Base-by-base conservation (phyloP, 257 asterid species). In the Buddleja alternifolia region DNA sequence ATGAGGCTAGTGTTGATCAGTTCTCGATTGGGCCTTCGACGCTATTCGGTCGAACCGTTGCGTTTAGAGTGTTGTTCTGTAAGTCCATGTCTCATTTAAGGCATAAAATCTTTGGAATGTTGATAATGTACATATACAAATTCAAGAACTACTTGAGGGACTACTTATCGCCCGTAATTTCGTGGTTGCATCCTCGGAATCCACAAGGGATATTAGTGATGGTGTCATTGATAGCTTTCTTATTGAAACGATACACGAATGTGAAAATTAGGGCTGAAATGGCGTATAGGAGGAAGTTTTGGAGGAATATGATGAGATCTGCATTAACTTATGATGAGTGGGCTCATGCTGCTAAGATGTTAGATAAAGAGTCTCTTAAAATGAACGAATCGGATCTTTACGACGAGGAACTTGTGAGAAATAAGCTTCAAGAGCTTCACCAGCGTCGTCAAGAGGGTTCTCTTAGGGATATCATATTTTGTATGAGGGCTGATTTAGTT, bases 281-380 rank as follows among this genome's bases (percentile, higher is more conserved):
- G 97, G 97, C 91, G 1, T 90, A 90, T 74, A 83, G 89, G 84
- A 83, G 95, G 78, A 89, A 90, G 41, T 90, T 93, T 67, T 93
- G 99, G 99, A 84, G 95, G 81, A 94, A 94, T 63, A 89, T 89
- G 96, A 91, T 86, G 96, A 86, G 90, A 41, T 69, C 87, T 48
- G 97, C 97, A n/a, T 74, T 89, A 52, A 94, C 90, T 3, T 94
- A 94, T 48, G 99, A 94, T 73, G 97, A 94, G 69, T 94, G 99
- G 99, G 96, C 97, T 62, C 99, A 94, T 76, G 97, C 96, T 29
- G 92, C 99, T 14, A 86, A 80, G 74, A 91, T 94, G 99, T 69
- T 91, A 45, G 99, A 91, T 63, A 94, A 80, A 54, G 97, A 89
- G 70, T 83, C 92, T 14, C 89, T 71, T 54, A 88, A 60, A 58